Base-by-base conservation (phyloP, 208 protist species). In the Leishmania tarentolae region DNA sequence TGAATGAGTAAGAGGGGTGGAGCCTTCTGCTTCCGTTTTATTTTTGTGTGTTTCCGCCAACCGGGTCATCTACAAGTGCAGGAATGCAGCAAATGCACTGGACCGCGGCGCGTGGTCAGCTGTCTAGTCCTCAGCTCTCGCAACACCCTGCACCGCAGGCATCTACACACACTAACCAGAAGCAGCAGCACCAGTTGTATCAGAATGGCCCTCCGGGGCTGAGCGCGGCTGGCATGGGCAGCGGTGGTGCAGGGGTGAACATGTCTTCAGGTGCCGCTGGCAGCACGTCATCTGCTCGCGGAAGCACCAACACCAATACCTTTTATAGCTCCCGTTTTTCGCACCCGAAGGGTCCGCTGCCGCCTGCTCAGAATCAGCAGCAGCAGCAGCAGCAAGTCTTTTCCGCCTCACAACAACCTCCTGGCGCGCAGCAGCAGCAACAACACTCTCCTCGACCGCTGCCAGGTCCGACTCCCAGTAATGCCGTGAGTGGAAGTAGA, bases 1-100 rank as follows among this genome's bases (percentile, higher is more conserved):
- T 6, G 31, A 68, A 42, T 31, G 56, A 61, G 28, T 13, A 61
- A 28, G 31, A 85, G 21, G 75, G 21, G 37, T 44, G n/a, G 50
- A 6, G 69, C 47, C 70, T 69, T 24, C 77, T n/a, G 63, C 65
- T 80, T 44, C 44, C 44, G 28, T 65, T 82, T 77, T 74, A 57
- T 19, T 37, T 56, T 56, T 57, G 17, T 70, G 17, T 59, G 31
- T 73, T 21, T 57, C 56, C 63, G n/a, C 6, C 56, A 65, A 9
- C 37, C 47, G 31, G 35, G 63, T 3, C 31, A 78, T 52, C 37
- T 2, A 53, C 52, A 47, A 78, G 13, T 37, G 0, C 4, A 13
- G 11, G 5, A 53, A 86, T 86, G 82, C 82, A 86, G 73, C 82
- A 86, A 66, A 50, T 82, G 71, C 82, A 86, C 66, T 86, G 82